Percentiles rank a stretch among this genome's conserved stretches.
Evolutionary conservation across 1,139 yeast genomes (phyloP).

Genomic region (Blastobotrys aristatus): DNA sequence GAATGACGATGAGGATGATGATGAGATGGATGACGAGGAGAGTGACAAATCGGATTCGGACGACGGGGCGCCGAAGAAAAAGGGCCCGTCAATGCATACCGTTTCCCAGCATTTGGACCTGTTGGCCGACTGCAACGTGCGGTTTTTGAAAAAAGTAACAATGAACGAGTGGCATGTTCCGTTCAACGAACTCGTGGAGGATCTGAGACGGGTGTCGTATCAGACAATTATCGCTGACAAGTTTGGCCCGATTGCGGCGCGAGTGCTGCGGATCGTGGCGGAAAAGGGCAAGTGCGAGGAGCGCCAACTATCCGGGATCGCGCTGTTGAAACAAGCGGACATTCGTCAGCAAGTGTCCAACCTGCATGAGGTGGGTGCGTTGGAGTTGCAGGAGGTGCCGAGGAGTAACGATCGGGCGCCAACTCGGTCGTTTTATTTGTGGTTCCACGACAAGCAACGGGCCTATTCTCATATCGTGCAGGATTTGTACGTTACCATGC

Average conservation of each 20-base stretch:
- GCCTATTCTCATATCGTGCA: slow-evolving; percentile 48
- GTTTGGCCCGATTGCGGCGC: slow-evolving; percentile 47
- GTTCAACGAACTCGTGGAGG: slow-evolving; percentile 31
- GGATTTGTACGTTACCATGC: slow-evolving; percentile 62
- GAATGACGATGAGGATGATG: slow-evolving; percentile 35
- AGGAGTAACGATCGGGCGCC: slow-evolving; percentile 91
- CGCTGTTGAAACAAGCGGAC: slow-evolving; percentile 69
- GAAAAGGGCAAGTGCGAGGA: slow-evolving; percentile 73
- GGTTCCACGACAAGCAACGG: slow-evolving; percentile 59
- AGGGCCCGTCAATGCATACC: slow-evolving; percentile 8
- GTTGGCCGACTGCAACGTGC: slow-evolving; percentile 31
- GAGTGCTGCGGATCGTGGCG: slow-evolving; percentile 65
- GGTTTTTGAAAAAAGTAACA: slow-evolving; percentile 32
- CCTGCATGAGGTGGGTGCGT: slow-evolving; percentile 37
- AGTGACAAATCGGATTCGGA: slow-evolving; percentile 34
- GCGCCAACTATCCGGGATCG: slow-evolving; percentile 69
- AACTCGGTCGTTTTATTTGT: slow-evolving; percentile 76
- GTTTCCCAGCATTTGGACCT: slow-evolving; percentile 35
- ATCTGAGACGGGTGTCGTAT: slow-evolving; percentile 50
- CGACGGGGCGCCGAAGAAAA: slow-evolving; percentile 8
- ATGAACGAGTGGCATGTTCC: slow-evolving; percentile 42
- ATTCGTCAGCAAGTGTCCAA: slow-evolving; percentile 48
- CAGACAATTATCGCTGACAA: slow-evolving; percentile 52
- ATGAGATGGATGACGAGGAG: slow-evolving; percentile 45
- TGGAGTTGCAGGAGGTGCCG: slow-evolving; percentile 80